Evolutionary conservation across 225 moss, liverwort and hornwort species (phyloP), one percentile per base, ranked within the genome.

Genomic region (Thuidium tamariscinum): DNA sequence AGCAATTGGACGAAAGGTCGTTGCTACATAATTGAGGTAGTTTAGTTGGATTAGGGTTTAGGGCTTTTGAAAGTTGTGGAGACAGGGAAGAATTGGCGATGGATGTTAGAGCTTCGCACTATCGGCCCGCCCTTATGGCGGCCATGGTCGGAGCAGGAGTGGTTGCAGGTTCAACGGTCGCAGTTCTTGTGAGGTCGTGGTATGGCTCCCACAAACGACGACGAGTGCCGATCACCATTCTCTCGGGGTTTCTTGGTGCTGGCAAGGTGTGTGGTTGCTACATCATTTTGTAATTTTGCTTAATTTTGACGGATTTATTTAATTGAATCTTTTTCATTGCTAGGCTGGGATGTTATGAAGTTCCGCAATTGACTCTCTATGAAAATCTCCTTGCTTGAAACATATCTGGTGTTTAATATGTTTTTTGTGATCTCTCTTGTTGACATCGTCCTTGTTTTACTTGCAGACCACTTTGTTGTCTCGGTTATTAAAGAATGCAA

Each of bases 381-480:
- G 84, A 41, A 4, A n/a, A 17, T 48, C 4, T 7, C 70, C 51
- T 34, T 22, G n/a, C 22, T n/a, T 41, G 26, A 67, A 59, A 39
- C 68, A 26, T 64, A 34, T 82, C 56, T 87, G 84, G 48, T 82
- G 78, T n/a, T 74, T 77, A 26, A 14, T 27, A 7, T 62, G 41
- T 34, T 81, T 51, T 17, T 32, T 80, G 61, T 63, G 46, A 83
- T 82, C 42, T 41, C 68, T 61, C 62, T 37, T 63, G 75, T 76
- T 86, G 84, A 86, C 77, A 18, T 36, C 14, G 44, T 68, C 59
- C 48, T 79, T 57, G 42, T 12, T n/a, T 84, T 82, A 25, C 54
- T 81, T 88, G 86, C 89, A 91, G 92, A 92, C 92, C 23, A 92
- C 92, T 49, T 84, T 92, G 89, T 74, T 92, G 89, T 88, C 92